A percentile compares a stretch with the other conserved stretches of the same genome.
These are phyloP conservation scores for Nicotiana noctiflora DNA, from an alignment of 257 asterid genomes.

Conservation along the genomic window DNA sequence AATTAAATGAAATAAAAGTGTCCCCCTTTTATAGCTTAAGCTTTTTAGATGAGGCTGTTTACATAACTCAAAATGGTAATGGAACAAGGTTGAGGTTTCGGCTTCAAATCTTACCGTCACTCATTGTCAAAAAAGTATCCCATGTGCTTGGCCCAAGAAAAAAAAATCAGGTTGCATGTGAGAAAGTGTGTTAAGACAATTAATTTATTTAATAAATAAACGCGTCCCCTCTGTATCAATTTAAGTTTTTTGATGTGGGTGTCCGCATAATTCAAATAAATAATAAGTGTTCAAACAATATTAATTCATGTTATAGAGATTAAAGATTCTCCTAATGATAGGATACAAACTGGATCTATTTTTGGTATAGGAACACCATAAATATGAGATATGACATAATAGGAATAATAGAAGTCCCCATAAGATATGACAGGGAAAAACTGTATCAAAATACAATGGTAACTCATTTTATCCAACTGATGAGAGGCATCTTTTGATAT, in stretches of 20 bases:
- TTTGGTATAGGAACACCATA: background rate
- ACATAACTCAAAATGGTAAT: background rate
- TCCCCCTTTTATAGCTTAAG: background rate
- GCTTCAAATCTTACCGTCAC: background rate
- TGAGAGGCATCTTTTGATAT: background rate
- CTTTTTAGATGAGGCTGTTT: background rate
- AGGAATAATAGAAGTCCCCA: background rate
- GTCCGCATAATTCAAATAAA: background rate
- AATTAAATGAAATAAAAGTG: background rate
- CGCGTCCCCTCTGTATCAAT: background rate
- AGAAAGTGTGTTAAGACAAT: background rate
- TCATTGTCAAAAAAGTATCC: background rate
- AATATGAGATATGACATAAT: background rate
- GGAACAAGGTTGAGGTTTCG: background rate
- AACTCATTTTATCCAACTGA: background rate
- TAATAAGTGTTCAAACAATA: background rate
- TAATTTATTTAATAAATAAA: too few relatives aligned
- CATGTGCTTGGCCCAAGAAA: background rate
- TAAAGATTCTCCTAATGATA: background rate
- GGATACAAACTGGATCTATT: background rate
- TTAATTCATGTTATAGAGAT: background rate
- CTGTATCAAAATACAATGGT: background rate
- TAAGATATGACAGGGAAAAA: background rate
- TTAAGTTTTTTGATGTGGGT: background rate
- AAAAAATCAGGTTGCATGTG: background rate